A percentile compares a stretch with the other conserved stretches of the same genome.
Evolutionary conservation across 116 monocot genomes (phyloP).

Genomic region (Thalassia testudinum): DNA sequence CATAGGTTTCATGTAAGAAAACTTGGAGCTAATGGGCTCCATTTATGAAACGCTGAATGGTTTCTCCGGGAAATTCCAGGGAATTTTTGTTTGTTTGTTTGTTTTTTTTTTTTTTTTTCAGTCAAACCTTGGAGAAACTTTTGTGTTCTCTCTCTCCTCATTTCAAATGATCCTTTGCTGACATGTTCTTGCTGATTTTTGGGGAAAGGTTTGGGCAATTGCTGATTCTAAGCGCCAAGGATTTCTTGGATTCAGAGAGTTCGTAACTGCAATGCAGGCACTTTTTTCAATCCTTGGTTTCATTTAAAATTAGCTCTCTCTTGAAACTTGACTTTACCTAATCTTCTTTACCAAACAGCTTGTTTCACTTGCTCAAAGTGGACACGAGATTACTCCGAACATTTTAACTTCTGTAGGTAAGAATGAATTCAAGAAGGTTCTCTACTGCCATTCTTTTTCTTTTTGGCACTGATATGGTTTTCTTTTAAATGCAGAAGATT

Average conservation of each 20-base stretch:
- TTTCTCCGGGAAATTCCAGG: too few species aligned
- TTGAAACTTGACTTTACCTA: neutral
- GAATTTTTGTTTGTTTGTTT: too few species aligned
- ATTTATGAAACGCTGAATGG: too few species aligned
- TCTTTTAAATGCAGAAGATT: slow-evolving; percentile 11
- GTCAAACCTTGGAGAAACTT: too few species aligned
- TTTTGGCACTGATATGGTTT: neutral
- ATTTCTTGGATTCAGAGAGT: slow-evolving; percentile 71
- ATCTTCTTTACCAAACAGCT: slow-evolving; percentile 26
- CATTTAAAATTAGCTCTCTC: neutral
- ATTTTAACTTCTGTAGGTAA: slow-evolving; percentile 36
- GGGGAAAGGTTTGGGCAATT: slow-evolving; percentile 74
- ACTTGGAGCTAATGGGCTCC: too few species aligned
- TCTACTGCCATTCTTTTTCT: neutral
- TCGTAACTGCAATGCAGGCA: slow-evolving; percentile 87
- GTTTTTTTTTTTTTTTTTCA: too few species aligned
- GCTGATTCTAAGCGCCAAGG: slow-evolving; percentile 90
- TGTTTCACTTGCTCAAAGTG: slow-evolving; percentile 57
- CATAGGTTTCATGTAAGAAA: too few species aligned
- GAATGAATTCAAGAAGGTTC: neutral
- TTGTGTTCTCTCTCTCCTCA: too few species aligned
- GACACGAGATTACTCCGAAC: slow-evolving; percentile 50
- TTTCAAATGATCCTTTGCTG: too few species aligned
- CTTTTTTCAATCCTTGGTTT: neutral
- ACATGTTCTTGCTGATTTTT: too few species aligned